Evolutionary conservation across 257 asterid species (phyloP).

Genomic region (Nicotiana tabacum): DNA sequence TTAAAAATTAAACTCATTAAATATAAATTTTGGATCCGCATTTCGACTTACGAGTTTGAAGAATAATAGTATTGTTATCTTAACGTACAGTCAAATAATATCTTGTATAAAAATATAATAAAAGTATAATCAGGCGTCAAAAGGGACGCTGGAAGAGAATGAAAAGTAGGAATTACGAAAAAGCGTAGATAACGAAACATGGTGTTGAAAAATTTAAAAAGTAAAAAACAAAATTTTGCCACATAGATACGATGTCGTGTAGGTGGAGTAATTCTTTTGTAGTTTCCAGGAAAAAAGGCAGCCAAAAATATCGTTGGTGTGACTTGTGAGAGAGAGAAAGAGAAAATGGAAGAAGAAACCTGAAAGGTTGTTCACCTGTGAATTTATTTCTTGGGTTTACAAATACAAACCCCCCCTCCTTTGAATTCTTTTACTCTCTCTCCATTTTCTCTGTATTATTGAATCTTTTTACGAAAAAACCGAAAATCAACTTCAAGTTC

Average conservation of each 20-base stretch:
- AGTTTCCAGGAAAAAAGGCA: not conserved
- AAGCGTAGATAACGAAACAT: no score
- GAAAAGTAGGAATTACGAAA: no score
- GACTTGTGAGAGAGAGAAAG: not conserved
- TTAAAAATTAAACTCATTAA: no score
- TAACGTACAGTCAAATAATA: no score
- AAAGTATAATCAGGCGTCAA: no score
- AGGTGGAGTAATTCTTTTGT: not conserved
- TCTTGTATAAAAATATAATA: no score
- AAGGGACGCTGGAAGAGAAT: no score
- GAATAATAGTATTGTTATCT: no score
- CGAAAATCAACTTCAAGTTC: conserved; percentile 7
- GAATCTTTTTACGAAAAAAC: not conserved
- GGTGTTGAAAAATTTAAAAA: no score
- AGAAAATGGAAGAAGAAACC: not conserved
- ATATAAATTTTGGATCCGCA: no score
- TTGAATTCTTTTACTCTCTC: not conserved
- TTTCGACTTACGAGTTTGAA: no score
- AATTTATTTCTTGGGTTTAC: not conserved
- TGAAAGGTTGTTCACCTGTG: conserved; percentile 5
- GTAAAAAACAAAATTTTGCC: not conserved
- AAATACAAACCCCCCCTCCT: conserved; percentile 5
- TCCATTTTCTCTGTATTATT: not conserved
- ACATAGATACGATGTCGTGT: not conserved
- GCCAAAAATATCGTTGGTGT: not conserved